Base-by-base conservation (phyloP, 805 yeast species). In the Yamadazyma phyllophila region DNA sequence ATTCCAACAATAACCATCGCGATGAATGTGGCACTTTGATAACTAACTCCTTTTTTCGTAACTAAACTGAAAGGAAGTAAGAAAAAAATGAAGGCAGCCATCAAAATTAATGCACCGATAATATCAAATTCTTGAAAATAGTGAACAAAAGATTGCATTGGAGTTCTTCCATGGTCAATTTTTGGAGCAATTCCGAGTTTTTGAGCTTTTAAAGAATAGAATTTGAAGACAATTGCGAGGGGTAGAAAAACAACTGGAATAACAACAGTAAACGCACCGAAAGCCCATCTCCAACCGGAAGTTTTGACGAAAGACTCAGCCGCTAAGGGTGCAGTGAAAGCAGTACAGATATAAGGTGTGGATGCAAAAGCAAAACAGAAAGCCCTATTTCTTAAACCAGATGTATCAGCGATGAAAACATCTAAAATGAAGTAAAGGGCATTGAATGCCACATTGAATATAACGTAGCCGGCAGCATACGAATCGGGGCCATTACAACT, bases 261-360 rank as follows among this genome's bases (percentile, higher is more conserved):
- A 20, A 76, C 65, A 34, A 76, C 65, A 15, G 74, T 67, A 62
- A 77, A 77, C 60, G 74, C 66, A 41, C 78, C 79, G 52, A 69
- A 75, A 24, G 80, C 82, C 76, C 77, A 72, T 58, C 80, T 66
- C 83, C 83, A 78, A 37, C 68, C 66, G 5, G 60, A 56, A 16
- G 48, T 51, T 33, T 51, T 52, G 12, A 62, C 53, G 15, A 74
- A 57, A 27, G 62, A 59, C 4, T 56, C 51, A 8, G 58, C 70
- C 46, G 70, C 68, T 4, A 56, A 59, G 34, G 61, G 62, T 41
- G 77, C 78, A 14, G 73, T 55, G 46, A 69, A 57, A 75, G 76
- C 74, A 16, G 69, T 61, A 43, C 65, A 73, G 48, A 67, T 61
- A 49, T 58, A 74, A 15, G 78, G 79, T 9, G 69, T 47, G 12